phyloP scores from a whole-genome alignment of 495 filamentous ascomycete genomes.

The Penicillium pulvis region DNA sequence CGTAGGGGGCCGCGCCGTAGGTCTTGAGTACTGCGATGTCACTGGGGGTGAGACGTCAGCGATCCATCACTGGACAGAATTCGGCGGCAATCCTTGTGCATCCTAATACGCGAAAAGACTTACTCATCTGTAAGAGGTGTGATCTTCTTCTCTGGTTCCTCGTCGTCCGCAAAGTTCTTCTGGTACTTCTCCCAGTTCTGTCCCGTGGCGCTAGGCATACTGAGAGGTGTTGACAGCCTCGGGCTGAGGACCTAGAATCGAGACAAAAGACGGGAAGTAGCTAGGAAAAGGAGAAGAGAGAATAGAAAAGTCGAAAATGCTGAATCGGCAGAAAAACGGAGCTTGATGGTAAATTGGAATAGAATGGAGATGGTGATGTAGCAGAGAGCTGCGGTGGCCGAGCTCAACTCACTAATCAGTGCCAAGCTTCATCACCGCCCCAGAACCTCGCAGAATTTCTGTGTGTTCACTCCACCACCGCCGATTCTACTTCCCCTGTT shows the following conservation, averaged over 20 bases:
- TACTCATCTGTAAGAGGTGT: constrained; percentile 94
- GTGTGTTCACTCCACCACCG: constrained; percentile 37
- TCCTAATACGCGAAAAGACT: constrained; percentile 32
- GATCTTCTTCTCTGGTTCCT: constrained; percentile 99
- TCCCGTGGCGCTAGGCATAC: constrained; percentile 90
- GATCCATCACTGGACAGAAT: constrained; percentile 15
- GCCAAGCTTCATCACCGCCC: constrained; percentile 54
- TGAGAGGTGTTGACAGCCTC: constrained; percentile 41
- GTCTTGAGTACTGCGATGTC: constrained; percentile 99
- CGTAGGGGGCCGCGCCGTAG: constrained; percentile 96
- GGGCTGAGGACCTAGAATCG: constrained; percentile 23
- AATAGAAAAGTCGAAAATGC: constrained; percentile 4
- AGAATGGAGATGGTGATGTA: constrained; percentile 32
- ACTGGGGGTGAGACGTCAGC: constrained; percentile 52
- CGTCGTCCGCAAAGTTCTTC: constrained; percentile 95
- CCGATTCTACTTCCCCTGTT: constrained; percentile 27
- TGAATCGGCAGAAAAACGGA: constrained; percentile 18
- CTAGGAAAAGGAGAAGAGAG: constrained; percentile 7
- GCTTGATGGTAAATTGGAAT: constrained; percentile 19
- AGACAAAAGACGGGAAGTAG: constrained; percentile 12
- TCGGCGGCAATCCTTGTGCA: neutral
- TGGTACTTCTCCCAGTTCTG: constrained; percentile 96
- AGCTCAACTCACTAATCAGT: constrained; percentile 47
- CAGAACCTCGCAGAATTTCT: constrained; percentile 59
- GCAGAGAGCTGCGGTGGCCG: constrained; percentile 35